phyloP scores from a whole-genome alignment of 2,329 filamentous ascomycete species.

The Ilyonectria destructans region DNA sequence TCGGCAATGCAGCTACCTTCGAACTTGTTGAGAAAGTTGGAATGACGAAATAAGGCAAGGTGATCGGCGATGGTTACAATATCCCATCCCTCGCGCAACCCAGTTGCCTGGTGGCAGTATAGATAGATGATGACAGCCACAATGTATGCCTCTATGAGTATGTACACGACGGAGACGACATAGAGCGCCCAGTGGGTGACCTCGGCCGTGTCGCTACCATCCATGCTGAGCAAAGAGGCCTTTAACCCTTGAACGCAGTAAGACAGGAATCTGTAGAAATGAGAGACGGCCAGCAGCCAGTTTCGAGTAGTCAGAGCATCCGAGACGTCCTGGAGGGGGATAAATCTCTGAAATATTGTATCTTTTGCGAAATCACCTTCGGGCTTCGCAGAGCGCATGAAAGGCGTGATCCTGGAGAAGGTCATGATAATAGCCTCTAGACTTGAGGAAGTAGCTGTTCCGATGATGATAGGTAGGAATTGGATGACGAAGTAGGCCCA shows the following conservation, averaged over 20 bases:
- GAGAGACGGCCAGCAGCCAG: background rate
- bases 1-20: background rate
- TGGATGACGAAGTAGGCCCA: too few relatives aligned
- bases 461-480: too few relatives aligned
- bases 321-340: background rate
- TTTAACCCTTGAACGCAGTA: background rate
- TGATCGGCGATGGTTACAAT: background rate
- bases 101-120: background rate
- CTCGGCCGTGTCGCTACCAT: too few relatives aligned
- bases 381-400: background rate
- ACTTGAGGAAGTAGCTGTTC: too few relatives aligned
- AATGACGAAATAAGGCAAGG: slow-evolving; percentile 1
- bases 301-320: background rate
- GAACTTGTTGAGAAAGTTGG: background rate
- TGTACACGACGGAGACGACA: too few relatives aligned
- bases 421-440: too few relatives aligned
- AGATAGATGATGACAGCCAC: too few relatives aligned
- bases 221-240: background rate
- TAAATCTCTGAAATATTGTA: background rate
- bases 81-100: background rate
- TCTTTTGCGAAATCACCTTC: background rate
- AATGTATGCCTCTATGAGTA: too few relatives aligned
- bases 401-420: too few relatives aligned
- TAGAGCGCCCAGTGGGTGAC: too few relatives aligned
- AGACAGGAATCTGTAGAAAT: background rate